phyloP scores from a whole-genome alignment of 495 filamentous ascomycete species.

The Penicillium longicatenatum region DNA sequence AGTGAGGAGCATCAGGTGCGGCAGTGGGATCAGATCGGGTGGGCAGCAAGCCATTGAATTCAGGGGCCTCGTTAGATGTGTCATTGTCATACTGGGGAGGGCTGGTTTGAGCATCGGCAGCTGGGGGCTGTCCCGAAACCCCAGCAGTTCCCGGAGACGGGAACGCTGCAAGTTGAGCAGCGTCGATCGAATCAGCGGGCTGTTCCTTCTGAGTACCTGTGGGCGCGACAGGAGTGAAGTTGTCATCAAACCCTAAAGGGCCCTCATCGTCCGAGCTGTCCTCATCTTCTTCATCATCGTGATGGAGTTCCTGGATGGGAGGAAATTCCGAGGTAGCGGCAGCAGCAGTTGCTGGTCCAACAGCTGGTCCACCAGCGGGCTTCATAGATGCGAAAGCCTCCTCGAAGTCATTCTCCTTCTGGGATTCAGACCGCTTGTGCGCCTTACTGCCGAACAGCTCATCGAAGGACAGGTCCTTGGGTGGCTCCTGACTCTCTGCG shows the following conservation, averaged over 20 bases:
- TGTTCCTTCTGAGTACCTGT: slow-evolving; percentile 20
- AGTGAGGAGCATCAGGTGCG: slow-evolving; percentile 50
- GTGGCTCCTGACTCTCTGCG: slow-evolving; percentile 22
- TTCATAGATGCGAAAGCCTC: slow-evolving; percentile 51
- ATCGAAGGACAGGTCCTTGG: slow-evolving; percentile 47
- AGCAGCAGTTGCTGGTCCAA: slow-evolving; percentile 25
- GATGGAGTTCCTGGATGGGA: slow-evolving; percentile 81
- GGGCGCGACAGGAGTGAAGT: slow-evolving; percentile 78
- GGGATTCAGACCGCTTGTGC: slow-evolving; percentile 55
- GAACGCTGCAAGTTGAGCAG: slow-evolving; percentile 45
- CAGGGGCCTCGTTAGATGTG: slow-evolving; percentile 37
- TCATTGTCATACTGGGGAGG: slow-evolving; percentile 63
- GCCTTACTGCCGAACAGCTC: slow-evolving; percentile 58
- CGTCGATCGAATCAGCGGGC: slow-evolving; percentile 37
- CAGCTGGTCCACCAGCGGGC: slow-evolving; percentile 32
- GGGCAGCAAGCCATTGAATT: slow-evolving; percentile 67
- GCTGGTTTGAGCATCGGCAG: slow-evolving; percentile 59
- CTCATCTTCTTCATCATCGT: slow-evolving; percentile 73
- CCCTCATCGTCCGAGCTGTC: slow-evolving; percentile 75
- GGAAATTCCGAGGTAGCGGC: slow-evolving; percentile 73
- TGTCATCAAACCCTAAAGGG: slow-evolving; percentile 80
- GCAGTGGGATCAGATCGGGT: slow-evolving; percentile 62
- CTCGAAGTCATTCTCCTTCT: slow-evolving; percentile 58
- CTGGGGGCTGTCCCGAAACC: slow-evolving; percentile 42
- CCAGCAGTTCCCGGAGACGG: slow-evolving; percentile 35